Percentiles rank a stretch among this genome's conserved stretches.
Evolutionary conservation across 2,329 filamentous ascomycete genomes (phyloP).

Genomic region (Neophaeococcomyces mojaviensis): DNA sequence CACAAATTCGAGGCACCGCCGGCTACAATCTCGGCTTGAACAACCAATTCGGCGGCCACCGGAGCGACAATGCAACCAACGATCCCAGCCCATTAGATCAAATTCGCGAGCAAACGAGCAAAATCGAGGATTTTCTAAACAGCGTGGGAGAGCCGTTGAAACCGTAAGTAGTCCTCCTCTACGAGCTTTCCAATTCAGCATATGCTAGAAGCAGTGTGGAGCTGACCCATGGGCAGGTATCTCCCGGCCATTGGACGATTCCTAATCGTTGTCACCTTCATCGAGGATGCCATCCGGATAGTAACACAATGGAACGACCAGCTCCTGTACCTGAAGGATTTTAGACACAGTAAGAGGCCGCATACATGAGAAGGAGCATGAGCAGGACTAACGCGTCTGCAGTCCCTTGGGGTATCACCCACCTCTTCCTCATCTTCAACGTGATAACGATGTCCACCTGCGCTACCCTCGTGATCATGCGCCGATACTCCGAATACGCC

Average conservation of each 20-base stretch:
- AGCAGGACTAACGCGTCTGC: slow-evolving; percentile 16
- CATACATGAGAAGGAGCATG: slow-evolving; percentile 14
- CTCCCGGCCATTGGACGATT: slow-evolving; percentile 93
- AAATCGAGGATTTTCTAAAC: slow-evolving; percentile 92
- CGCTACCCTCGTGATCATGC: slow-evolving; percentile 78
- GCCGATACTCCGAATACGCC: slow-evolving; percentile 88
- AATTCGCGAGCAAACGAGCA: slow-evolving; percentile 91
- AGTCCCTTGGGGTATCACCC: slow-evolving; percentile 85
- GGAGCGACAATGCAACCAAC: slow-evolving; percentile 52
- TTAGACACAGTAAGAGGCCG: slow-evolving; percentile 72
- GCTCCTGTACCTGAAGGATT: slow-evolving; percentile 84
- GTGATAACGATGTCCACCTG: slow-evolving; percentile 79
- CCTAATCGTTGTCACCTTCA: slow-evolving; percentile 94
- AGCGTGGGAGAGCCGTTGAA: slow-evolving; percentile 82
- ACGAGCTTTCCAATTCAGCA: neutral
- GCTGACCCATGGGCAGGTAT: slow-evolving; percentile 53
- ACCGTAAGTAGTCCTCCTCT: slow-evolving; percentile 58
- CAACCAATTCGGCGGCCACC: slow-evolving; percentile 60
- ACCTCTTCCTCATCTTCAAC: slow-evolving; percentile 86
- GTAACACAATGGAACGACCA: slow-evolving; percentile 97
- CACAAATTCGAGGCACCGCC: slow-evolving; percentile 58
- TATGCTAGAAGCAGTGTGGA: slow-evolving; percentile 6
- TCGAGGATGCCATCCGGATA: slow-evolving; percentile 93
- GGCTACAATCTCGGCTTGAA: slow-evolving; percentile 76
- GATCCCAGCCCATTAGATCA: slow-evolving; percentile 76